phyloP scores from a whole-genome alignment of 2,329 filamentous ascomycete genomes.

The Stachybotrys echinatus region DNA sequence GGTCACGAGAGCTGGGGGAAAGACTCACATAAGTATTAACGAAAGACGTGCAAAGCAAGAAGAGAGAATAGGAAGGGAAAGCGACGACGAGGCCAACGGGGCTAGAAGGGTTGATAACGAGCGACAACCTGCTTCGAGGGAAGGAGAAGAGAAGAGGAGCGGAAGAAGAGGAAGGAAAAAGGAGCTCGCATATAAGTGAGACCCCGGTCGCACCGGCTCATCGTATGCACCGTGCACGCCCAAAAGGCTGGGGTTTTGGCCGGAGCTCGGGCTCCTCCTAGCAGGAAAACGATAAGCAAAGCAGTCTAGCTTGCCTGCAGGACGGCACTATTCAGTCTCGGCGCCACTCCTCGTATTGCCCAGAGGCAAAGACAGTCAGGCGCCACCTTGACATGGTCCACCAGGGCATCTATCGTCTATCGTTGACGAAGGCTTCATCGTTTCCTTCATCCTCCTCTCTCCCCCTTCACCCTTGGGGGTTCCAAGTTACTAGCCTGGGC shows the following conservation, averaged over 20 bases:
- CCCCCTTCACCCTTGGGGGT: too few species aligned
- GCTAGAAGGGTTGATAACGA: neutral
- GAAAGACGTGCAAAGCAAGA: neutral
- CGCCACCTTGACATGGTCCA: neutral
- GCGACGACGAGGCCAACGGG: neutral
- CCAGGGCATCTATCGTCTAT: neutral
- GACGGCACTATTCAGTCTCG: neutral
- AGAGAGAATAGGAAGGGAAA: neutral
- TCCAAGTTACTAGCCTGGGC: too few species aligned
- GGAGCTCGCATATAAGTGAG: neutral
- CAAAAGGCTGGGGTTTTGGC: neutral
- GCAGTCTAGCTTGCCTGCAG: neutral
- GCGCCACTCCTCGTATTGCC: neutral
- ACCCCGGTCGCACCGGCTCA: neutral
- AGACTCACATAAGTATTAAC: neutral
- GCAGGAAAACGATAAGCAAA: neutral
- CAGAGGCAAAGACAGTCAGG: neutral
- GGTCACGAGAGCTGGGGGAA: neutral
- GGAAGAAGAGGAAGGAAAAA: neutral
- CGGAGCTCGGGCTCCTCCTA: neutral
- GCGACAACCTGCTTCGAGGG: neutral
- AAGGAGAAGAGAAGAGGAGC: neutral
- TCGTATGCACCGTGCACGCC: neutral
- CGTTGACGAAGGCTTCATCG: neutral
- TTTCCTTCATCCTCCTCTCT: too few species aligned